Percentiles rank a stretch among this genome's conserved stretches.
Conservation (phyloP, 2,329 filamentous ascomycete species). For the Pestalotiopsis fici region DNA sequence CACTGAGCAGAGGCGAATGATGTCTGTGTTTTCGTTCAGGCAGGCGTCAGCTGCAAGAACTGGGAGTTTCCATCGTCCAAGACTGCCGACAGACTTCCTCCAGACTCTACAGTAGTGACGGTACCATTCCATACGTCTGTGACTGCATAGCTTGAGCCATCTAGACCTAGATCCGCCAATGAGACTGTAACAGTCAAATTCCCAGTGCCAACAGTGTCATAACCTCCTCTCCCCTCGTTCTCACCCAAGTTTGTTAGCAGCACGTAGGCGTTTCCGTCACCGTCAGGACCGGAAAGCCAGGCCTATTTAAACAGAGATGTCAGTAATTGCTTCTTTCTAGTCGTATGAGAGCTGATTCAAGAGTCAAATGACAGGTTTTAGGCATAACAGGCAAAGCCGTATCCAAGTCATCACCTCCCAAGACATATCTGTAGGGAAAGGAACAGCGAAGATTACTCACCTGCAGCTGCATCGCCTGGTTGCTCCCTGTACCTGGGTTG, state of each 20-base stretch:
- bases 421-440: too few relatives aligned
- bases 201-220: slow-evolving; percentile 16
- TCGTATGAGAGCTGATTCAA: too few relatives aligned
- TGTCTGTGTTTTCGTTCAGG: too few relatives aligned
- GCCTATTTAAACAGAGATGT: too few relatives aligned
- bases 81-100: neutral
- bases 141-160: neutral
- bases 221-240: slow-evolving; percentile 23
- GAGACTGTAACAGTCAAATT: slow-evolving; percentile 19
- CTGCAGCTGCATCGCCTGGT: slow-evolving; percentile 23
- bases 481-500: slow-evolving; percentile 19
- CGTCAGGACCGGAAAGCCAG: slow-evolving; percentile 25
- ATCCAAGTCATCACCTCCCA: too few relatives aligned
- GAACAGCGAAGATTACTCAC: too few relatives aligned
- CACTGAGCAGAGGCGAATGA: too few relatives aligned
- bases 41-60: neutral
- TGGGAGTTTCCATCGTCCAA: neutral
- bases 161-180: slow-evolving; percentile 19
- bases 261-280: slow-evolving; percentile 17
- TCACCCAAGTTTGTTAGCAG: slow-evolving; percentile 26
- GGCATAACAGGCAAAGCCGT: too few relatives aligned
- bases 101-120: neutral
- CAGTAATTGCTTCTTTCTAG: too few relatives aligned
- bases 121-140: neutral
- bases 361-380: too few relatives aligned